phyloP scores from a whole-genome alignment of 164 flowering plant genomes.

The Euptelea pleiosperma region DNA sequence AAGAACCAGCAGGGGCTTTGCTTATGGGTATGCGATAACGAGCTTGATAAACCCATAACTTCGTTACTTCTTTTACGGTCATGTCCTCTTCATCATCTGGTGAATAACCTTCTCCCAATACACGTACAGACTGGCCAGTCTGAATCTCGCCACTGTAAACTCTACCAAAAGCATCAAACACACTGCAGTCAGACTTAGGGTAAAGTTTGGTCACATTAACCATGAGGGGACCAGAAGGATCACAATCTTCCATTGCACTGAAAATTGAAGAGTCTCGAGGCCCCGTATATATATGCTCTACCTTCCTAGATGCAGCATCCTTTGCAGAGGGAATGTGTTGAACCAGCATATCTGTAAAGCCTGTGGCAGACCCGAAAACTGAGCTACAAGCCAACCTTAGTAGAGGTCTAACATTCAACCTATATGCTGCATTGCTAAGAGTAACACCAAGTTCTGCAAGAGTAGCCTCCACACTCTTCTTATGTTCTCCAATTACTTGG shows the following conservation, averaged over 20 bases:
- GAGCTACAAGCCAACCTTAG: constrained; percentile 94
- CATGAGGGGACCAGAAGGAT: constrained; percentile 89
- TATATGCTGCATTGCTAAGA: constrained; percentile 86
- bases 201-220: constrained; percentile 92
- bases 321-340: constrained; percentile 92
- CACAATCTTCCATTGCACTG: constrained; percentile 78
- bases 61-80: constrained; percentile 93
- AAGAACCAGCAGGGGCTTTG: constrained; percentile 97
- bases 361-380: constrained; percentile 94
- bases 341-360: constrained; percentile 98
- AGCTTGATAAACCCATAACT: constrained; percentile 95
- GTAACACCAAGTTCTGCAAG: constrained; percentile 94
- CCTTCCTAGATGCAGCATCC: constrained; percentile 72
- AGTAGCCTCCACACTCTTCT: constrained; percentile 93
- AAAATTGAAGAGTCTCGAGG: constrained; percentile 62
- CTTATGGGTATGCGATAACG: constrained; percentile 88
- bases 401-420: constrained; percentile 85
- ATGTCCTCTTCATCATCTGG: constrained; percentile 99
- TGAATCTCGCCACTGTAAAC: constrained; percentile 87
- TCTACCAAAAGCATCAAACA: constrained; percentile 98
- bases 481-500: constrained; percentile 97
- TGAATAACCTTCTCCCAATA: constrained; percentile 97
- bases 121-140: constrained; percentile 90
- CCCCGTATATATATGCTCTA: constrained; percentile 88
- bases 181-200: constrained; percentile 97